Base-by-base conservation (phyloP, 768 basidiomycete species). In the Phylloporus rhodoxanthus region DNA sequence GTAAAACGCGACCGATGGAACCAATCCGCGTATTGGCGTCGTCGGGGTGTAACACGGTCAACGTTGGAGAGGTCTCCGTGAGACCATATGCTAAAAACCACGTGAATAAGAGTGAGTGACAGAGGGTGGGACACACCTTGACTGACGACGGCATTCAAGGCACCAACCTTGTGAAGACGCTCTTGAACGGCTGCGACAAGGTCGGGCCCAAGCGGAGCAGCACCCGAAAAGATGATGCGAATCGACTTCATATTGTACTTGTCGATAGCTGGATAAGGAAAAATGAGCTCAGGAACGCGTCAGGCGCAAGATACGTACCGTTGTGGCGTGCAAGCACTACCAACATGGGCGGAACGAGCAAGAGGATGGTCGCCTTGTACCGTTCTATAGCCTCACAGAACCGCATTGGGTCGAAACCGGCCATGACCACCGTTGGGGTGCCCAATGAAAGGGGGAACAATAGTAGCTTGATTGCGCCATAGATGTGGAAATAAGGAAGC, bases 321-420 rank as follows among this genome's bases (percentile, higher is more conserved):
- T 81, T 78, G 56, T 87, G 84, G 52, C 84, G 79, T 2, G 82
- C 70, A 36, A 96, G 72, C 1, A 81, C 75, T 13, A 95, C 81
- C 11, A 92, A 68, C n/a, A 96, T 81, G 0, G 93, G 91, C 1
- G 92, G 92, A 1, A 90, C 90, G 42, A 90, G 70, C 0, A 85
- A 67, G 0, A 77, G 51, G 1, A 70, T 51, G 0, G 84, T 84
- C 23, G 82, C 75, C 44, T 71, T 77, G 71, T 87, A 87, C 44
- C 72, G 75, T 54, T 84, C 74, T 41, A 95, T 78, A 43, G 78
- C 71, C 10, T 73, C 70, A 53, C 87, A 85, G 58, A 88, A 89
- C 45, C 70, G 63, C 1, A 70, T 70, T 0, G 87, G 84, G 54
- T 92, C 85, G 62, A 93, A 94, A 29, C 79, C 78, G 2, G 77